Evolutionary conservation across 352 stramenopile genomes (phyloP), one percentile per base, ranked within the genome.

Genomic region (Phytophthora macrochlamydospora): DNA sequence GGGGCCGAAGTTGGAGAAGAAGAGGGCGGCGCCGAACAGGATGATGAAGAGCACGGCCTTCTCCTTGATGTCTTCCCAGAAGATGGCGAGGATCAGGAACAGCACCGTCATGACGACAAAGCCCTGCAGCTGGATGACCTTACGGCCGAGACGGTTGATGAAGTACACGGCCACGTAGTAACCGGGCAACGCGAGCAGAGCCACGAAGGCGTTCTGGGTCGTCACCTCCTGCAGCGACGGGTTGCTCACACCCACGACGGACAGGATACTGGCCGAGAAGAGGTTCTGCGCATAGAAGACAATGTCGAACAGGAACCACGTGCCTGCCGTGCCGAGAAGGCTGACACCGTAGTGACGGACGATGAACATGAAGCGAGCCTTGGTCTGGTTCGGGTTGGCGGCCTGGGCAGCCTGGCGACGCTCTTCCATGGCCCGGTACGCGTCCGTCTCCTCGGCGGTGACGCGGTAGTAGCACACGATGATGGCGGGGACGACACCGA

Each of bases 301-400:
- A 54, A 96, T 89, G 60, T 95, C 89, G 61, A 94, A 93, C 9
- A 95, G 78, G 65, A 96, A 94, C 87, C 89, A 96, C 51, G 82
- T 83, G 57, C 81, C 85, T 0, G 88, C 86, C 40, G 81, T 91
- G 1, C 86, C 88, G 4, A 94, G 35, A 5, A 96, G 64, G 11
- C 71, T 65, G 14, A 65, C 55, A 13, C 80, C 69, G 60, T 89
- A 89, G 66, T 91, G 57, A 5, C 67, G 67, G 14, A 85, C 29
- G 31, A 91, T 84, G 63, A 89, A 84, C 3, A 18, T 28, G 7
- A 90, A 29, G 38, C 49, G 51, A 44, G 67, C 50, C n/a, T 28
- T 42, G 38, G 29, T 18, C 7, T 51, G 37, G 4, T 42, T 65
- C 11, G 59, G 33, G 51, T 64, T 61, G 13, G 14, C 50, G 3